These are phyloP conservation scores for Berberis vulgaris DNA, from an alignment of 164 flowering plant species.

Conservation along the genomic window DNA sequence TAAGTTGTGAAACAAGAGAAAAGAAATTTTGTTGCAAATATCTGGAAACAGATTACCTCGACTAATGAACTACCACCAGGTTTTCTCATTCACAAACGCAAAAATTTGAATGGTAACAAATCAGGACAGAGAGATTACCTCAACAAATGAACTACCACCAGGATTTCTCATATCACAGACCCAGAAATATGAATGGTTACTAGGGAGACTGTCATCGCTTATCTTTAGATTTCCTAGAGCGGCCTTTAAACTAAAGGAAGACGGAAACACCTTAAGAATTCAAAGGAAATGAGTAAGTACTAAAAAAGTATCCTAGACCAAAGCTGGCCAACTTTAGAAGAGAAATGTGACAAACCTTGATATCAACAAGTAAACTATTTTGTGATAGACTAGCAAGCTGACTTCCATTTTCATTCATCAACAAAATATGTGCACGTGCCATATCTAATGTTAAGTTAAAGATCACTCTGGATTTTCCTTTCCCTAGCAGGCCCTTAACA, in stretches of 20 bases:
- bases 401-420: constrained; percentile 79
- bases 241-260: constrained; percentile 85
- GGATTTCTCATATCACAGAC: constrained; percentile 98
- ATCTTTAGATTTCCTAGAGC: constrained; percentile 83
- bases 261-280: constrained; percentile 68
- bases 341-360: constrained; percentile 47
- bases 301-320: neutral
- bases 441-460: constrained; percentile 65
- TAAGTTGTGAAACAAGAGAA: too few relatives aligned
- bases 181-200: constrained; percentile 74
- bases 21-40: too few relatives aligned
- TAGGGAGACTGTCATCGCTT: constrained; percentile 79
- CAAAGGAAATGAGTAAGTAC: constrained; percentile 3
- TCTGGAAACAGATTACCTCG: constrained; percentile 45
- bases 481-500: constrained; percentile 75
- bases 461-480: constrained; percentile 78
- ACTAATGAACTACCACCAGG: constrained; percentile 95
- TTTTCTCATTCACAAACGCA: constrained; percentile 99
- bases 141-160: constrained; percentile 92
- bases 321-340: neutral
- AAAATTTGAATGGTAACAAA: constrained; percentile 22
- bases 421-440: constrained; percentile 74
- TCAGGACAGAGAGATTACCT: constrained; percentile 37
- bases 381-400: constrained; percentile 87
- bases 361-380: constrained; percentile 70